Base-by-base conservation (phyloP, 2,329 filamentous ascomycete genomes). In the Hypoxylon sp. region DNA sequence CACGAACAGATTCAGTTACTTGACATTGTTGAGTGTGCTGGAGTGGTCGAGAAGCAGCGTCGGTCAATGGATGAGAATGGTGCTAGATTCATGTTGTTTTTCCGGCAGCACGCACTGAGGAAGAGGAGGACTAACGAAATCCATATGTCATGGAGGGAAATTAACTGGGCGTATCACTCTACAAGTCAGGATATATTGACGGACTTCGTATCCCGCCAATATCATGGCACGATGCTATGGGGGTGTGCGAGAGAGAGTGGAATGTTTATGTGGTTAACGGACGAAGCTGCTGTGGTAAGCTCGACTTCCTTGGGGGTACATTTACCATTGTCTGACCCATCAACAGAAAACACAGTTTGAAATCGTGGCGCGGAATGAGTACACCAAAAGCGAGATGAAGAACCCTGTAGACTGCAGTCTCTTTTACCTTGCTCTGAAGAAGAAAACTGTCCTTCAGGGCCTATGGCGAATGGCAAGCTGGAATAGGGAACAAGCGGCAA, bases 401-500 rank as follows among this genome's bases (percentile, higher is more conserved):
- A 95, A 97, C 71, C 96, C 96, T 0, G 88, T 97, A 7, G 91
- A 97, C 73, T 98, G 96, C 79, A 93, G 91, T 69, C 81, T 99
- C 7, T 97, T 91, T 79, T 99, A 98, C 76, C 84, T 99, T 16
- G 95, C 96, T 0, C 84, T 99, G 11, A 87, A 86, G 70, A 98
- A 97, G 81, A 99, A 99, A 78, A 85, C 91, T 2, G 91, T 98
- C 0, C 85, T 99, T 1, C 87, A 97, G 70, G 94, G 93, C 0
- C 83, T 99, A 0, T 99, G 96, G 96, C 89, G 96, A 16, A 97
- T 98, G 87, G 94, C 96, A 4, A 88, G 83, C 40, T 96, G 96
- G 90, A 91, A 96, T 72, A 88, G 86, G 61, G 96, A 99, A 77
- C 96, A 98, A 78, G 82, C 79, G 2, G 89, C 91, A 0, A 99